Conservation (phyloP, 768 basidiomycete species). For the Agaricus blazei region DNA sequence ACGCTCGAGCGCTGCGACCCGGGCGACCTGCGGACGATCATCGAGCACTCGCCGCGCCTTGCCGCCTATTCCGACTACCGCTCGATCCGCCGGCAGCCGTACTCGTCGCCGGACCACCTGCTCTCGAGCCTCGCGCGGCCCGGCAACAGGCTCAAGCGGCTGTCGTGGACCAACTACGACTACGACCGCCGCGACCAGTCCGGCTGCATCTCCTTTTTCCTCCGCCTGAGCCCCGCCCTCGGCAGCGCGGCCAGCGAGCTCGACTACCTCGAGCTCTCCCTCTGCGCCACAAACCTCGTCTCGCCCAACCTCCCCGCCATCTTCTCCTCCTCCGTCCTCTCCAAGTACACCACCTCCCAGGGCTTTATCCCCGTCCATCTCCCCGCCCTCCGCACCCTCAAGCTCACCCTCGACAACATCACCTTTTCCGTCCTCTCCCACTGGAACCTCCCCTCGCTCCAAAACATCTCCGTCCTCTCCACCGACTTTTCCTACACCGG, state of each 20-base stretch:
- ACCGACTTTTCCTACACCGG: conserved; percentile 71
- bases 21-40: conserved; percentile 60
- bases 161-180: conserved; percentile 73
- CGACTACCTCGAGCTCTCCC: conserved; percentile 66
- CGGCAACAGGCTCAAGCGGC: conserved; percentile 45
- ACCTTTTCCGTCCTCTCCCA: conserved; percentile 62
- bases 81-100: conserved; percentile 45
- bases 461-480: conserved; percentile 61
- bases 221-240: conserved; percentile 50
- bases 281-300: conserved; percentile 43
- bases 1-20: conserved; percentile 61
- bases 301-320: conserved; percentile 15
- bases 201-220: conserved; percentile 45
- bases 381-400: conserved; percentile 64
- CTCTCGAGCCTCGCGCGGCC: conserved; percentile 54
- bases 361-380: conserved; percentile 35
- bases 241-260: conserved; percentile 46
- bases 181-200: conserved; percentile 21
- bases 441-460: conserved; percentile 62
- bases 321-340: conserved; percentile 10
- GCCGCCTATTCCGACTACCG: conserved; percentile 60
- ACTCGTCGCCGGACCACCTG: conserved; percentile 32
- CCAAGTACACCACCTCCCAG: conserved; percentile 18
- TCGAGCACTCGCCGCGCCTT: conserved; percentile 58
- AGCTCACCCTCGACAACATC: conserved; percentile 65